A percentile compares a stretch with the other conserved stretches of the same genome.
phyloP scores from a whole-genome alignment of 2,329 filamentous ascomycete genomes.

The Botrytis porri region DNA sequence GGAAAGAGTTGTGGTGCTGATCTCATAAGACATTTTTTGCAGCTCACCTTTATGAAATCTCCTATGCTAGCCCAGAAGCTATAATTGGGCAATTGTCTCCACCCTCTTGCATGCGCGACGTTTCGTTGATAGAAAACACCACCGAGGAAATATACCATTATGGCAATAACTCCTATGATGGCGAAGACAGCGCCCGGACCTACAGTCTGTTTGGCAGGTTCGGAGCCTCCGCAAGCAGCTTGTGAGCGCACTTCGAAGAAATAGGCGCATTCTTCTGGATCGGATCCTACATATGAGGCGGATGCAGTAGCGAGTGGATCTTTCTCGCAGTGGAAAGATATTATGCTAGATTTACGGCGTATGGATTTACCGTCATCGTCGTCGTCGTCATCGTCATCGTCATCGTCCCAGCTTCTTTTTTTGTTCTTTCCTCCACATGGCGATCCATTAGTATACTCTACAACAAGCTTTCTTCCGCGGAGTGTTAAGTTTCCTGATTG shows the following conservation, averaged over 20 bases:
- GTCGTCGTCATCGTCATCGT: conserved; percentile 42
- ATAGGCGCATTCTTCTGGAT: conserved; percentile 89
- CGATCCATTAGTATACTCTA: conserved; percentile 75
- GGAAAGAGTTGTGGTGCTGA: conserved; percentile 32
- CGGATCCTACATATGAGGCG: conserved; percentile 77
- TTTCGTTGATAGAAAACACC: conserved; percentile 95
- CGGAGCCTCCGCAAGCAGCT: conserved; percentile 69
- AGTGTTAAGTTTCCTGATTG: conserved; percentile 45
- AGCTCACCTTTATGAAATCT: conserved; percentile 73
- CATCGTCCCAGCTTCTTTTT: conserved; percentile 37
- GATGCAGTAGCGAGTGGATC: conserved; percentile 69
- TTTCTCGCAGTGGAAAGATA: conserved; percentile 90
- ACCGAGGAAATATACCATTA: conserved; percentile 85
- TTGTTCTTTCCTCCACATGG: conserved; percentile 58
- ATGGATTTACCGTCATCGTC: conserved; percentile 29
- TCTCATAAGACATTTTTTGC: conserved; percentile 34
- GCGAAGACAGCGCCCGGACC: conserved; percentile 77
- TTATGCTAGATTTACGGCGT: conserved; percentile 74
- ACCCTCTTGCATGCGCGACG: conserved; percentile 89
- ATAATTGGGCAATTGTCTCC: conserved; percentile 94
- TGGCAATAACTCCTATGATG: conserved; percentile 73
- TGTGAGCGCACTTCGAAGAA: conserved; percentile 89
- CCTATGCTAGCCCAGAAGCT: conserved; percentile 86
- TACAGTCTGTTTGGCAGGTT: conserved; percentile 69
- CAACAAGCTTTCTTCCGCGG: conserved; percentile 69